A percentile compares a stretch with the other conserved stretches of the same genome.
These are phyloP conservation scores for Helianthus annuus DNA, from an alignment of 129 eudicot genomes.

Conservation along the genomic window HanXRQr2.0-SUNRISE NC_035435.2:152556656-152557155, in stretches of 20 bases:
- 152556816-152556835: not conserved
- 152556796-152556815: not conserved
- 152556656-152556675: too few relatives aligned
- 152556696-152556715: too few relatives aligned
- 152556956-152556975: not conserved
- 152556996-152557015: not conserved
- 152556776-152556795: slow-evolving; percentile 6
- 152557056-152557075: too few relatives aligned
- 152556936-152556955: not conserved
- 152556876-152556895: slow-evolving; percentile 1
- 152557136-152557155: slow-evolving; percentile 49
- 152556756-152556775: too few relatives aligned
- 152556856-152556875: slow-evolving; percentile 1
- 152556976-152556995: slow-evolving; percentile 12
- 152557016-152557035: slow-evolving; percentile 3
- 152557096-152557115: not conserved
- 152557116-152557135: slow-evolving; percentile 41
- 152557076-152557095: slow-evolving; percentile 4
- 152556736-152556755: too few relatives aligned
- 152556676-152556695: too few relatives aligned
- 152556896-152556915: not conserved
- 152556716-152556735: too few relatives aligned
- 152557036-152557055: not conserved
- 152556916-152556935: not conserved
- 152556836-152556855: not conserved